Percentiles rank a stretch among this genome's conserved stretches.
Conservation (phyloP, 352 stramenopile genomes). For the Phytophthora palmivora region DNA sequence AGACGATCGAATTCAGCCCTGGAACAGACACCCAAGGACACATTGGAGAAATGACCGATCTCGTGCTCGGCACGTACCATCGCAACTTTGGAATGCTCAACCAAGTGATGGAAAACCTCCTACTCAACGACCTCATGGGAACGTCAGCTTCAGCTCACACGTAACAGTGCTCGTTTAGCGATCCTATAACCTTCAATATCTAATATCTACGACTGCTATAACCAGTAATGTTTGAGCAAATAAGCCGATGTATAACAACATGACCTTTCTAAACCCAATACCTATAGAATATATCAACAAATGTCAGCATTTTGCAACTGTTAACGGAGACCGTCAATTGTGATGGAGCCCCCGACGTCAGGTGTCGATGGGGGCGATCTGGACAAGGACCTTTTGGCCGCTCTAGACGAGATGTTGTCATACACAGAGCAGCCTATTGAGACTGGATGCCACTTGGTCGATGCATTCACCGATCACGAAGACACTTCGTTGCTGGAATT, state of each 20-base stretch:
- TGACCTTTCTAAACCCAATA: too few relatives aligned
- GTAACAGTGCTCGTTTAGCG: too few relatives aligned
- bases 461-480: constrained; percentile 14
- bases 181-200: too few relatives aligned
- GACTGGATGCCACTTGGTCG: constrained; percentile 24
- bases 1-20: constrained; percentile 33
- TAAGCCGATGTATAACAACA: too few relatives aligned
- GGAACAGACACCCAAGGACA: constrained; percentile 11
- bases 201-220: too few relatives aligned
- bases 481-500: constrained; percentile 3
- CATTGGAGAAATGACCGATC: constrained; percentile 53
- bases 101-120: constrained; percentile 49
- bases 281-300: too few relatives aligned
- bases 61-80: constrained; percentile 55
- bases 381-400: constrained; percentile 30
- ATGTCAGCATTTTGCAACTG: too few relatives aligned
- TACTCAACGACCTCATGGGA: constrained; percentile 37
- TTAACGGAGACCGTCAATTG: constrained; percentile 2
- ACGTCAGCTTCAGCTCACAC: neutral
- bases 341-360: neutral
- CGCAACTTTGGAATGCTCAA: constrained; percentile 50
- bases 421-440: constrained; percentile 14
- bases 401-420: constrained; percentile 34
- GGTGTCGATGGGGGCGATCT: constrained; percentile 12
- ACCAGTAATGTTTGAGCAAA: too few relatives aligned